These are phyloP conservation scores for Apiospora arundinis DNA, from an alignment of 2,329 filamentous ascomycete species.

Conservation along the genomic window DNA sequence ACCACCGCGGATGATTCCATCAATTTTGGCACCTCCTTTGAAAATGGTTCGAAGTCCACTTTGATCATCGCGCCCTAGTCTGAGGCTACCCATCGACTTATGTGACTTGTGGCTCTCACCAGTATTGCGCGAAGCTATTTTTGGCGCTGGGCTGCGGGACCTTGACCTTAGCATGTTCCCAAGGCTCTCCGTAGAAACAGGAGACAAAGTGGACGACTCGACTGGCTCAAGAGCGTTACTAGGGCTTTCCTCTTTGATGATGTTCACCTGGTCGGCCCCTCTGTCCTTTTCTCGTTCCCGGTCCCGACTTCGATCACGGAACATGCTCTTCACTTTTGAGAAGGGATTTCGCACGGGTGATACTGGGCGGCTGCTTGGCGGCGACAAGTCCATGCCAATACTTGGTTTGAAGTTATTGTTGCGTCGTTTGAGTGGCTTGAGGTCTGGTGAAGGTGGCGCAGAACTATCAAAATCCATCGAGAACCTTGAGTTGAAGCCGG, in stretches of 20 bases:
- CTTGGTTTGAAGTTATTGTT: constrained; percentile 59
- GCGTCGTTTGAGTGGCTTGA: constrained; percentile 52
- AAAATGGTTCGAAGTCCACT: constrained; percentile 76
- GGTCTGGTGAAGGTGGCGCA: constrained; percentile 58
- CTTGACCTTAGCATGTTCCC: constrained; percentile 37
- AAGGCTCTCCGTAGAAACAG: constrained; percentile 38
- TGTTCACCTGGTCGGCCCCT: constrained; percentile 39
- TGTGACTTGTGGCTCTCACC: constrained; percentile 57
- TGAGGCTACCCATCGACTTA: constrained; percentile 56
- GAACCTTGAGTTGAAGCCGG: constrained; percentile 43
- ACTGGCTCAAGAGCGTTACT: constrained; percentile 37
- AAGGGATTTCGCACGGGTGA: constrained; percentile 69
- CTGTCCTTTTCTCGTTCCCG: constrained; percentile 43
- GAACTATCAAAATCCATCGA: constrained; percentile 55
- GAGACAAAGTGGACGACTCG: constrained; percentile 34
- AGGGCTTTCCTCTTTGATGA: constrained; percentile 43
- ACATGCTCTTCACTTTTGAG: constrained; percentile 60
- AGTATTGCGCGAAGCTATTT: constrained; percentile 43
- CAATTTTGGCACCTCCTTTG: constrained; percentile 73
- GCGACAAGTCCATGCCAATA: constrained; percentile 68
- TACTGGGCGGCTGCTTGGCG: constrained; percentile 64
- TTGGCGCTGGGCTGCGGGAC: constrained; percentile 48
- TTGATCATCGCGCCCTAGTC: constrained; percentile 50
- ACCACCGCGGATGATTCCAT: constrained; percentile 69
- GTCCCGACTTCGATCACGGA: constrained; percentile 60